Evolutionary conservation across 139 green algal genomes (phyloP).

Genomic region (Ettlia oleoabundans): DNA sequence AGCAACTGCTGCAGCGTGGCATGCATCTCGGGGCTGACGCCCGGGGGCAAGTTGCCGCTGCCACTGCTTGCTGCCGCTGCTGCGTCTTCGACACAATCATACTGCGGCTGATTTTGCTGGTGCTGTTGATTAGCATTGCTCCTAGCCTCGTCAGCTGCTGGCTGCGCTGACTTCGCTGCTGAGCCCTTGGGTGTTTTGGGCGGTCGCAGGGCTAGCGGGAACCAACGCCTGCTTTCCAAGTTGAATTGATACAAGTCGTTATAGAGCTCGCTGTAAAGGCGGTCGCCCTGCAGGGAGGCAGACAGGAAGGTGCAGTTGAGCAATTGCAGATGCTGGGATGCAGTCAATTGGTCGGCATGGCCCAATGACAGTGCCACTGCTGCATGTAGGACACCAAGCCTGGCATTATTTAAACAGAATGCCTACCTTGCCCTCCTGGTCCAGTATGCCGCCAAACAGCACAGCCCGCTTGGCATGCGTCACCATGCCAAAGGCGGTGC

Average conservation of each 20-base stretch:
- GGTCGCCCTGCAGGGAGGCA: slow-evolving; percentile 54
- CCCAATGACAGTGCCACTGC: neutral
- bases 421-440: slow-evolving; percentile 80
- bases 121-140: neutral
- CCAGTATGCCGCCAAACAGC: slow-evolving; percentile 93
- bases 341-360: too few relatives aligned
- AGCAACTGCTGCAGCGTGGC: slow-evolving; percentile 38
- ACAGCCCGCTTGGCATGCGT: slow-evolving; percentile 78
- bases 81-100: neutral
- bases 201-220: slow-evolving; percentile 63
- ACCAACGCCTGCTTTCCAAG: slow-evolving; percentile 77
- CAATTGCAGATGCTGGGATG: neutral
- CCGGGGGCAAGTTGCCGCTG: slow-evolving; percentile 3
- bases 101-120: neutral
- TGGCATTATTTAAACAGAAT: too few relatives aligned
- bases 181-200: too few relatives aligned
- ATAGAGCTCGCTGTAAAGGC: slow-evolving; percentile 78
- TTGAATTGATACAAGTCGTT: slow-evolving; percentile 92
- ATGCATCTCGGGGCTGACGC: slow-evolving; percentile 32
- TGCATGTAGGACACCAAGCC: too few relatives aligned
- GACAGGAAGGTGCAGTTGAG: neutral
- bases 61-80: slow-evolving; percentile 32
- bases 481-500: slow-evolving; percentile 86
- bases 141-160: neutral
- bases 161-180: slow-evolving; percentile 3